Evolutionary conservation across 2,329 filamentous ascomycete species (phyloP).

Genomic region (Trichoderma gracile): DNA sequence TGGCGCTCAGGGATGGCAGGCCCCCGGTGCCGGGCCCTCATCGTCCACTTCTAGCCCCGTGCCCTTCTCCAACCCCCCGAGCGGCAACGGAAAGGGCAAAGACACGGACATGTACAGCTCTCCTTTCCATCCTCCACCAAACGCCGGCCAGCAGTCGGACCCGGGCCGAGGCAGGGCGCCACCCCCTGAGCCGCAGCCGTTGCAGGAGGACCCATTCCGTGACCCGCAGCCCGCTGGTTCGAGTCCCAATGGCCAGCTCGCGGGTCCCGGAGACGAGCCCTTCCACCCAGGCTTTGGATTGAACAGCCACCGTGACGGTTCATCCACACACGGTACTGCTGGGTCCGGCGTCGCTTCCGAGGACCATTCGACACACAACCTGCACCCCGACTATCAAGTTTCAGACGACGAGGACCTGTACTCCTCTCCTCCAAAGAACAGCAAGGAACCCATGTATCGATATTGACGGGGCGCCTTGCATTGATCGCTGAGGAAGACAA

Average conservation of each 20-base stretch:
- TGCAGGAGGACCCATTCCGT: slow-evolving; percentile 36
- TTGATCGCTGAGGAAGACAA: background rate
- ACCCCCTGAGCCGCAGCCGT: slow-evolving; percentile 9
- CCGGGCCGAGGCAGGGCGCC: slow-evolving; percentile 32
- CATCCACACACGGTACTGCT: slow-evolving; percentile 27
- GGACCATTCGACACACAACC: slow-evolving; percentile 27
- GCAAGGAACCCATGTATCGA: slow-evolving; percentile 42
- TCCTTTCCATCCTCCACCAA: slow-evolving; percentile 32
- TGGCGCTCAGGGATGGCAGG: slow-evolving; percentile 29
- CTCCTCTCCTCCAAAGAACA: slow-evolving; percentile 40
- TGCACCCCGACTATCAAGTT: slow-evolving; percentile 31
- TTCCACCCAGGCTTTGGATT: slow-evolving; percentile 42
- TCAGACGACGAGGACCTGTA: slow-evolving; percentile 45
- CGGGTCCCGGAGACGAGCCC: slow-evolving; percentile 36
- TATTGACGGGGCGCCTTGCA: slow-evolving; percentile 30
- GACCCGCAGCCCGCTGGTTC: slow-evolving; percentile 34
- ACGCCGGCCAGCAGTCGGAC: slow-evolving; percentile 26
- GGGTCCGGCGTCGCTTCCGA: slow-evolving; percentile 27
- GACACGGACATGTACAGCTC: slow-evolving; percentile 35
- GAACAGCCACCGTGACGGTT: slow-evolving; percentile 3
- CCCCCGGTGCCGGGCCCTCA: background rate
- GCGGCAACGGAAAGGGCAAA: slow-evolving; percentile 39
- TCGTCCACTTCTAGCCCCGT: slow-evolving; percentile 3
- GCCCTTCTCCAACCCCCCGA: background rate
- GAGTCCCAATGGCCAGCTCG: slow-evolving; percentile 27